phyloP scores from a whole-genome alignment of 257 asterid genomes.

The Eustoma russellianum region DNA sequence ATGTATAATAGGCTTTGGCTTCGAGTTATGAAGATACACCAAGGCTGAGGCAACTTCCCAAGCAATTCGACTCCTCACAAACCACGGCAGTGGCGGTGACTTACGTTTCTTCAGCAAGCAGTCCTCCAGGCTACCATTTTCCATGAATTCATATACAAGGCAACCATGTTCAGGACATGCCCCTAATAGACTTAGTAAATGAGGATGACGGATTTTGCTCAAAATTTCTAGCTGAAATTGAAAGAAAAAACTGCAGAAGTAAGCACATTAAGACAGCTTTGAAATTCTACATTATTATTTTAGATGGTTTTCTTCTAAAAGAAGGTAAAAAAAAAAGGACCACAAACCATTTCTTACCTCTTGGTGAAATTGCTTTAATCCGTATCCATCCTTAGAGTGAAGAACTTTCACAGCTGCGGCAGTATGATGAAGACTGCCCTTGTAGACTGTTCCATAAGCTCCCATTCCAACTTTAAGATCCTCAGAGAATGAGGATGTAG shows the following conservation, averaged over 20 bases:
- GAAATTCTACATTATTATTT: not conserved
- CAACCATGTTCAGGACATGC: constrained; percentile 72
- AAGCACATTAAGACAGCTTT: constrained; percentile 1
- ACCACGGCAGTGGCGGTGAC: constrained; percentile 65
- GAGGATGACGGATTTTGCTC: constrained; percentile 77
- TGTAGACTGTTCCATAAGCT: constrained; percentile 79
- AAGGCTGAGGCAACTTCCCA: constrained; percentile 90
- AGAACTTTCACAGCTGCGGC: constrained; percentile 82
- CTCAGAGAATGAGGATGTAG: constrained; percentile 64
- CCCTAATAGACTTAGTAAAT: constrained; percentile 79
- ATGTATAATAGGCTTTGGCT: constrained; percentile 63
- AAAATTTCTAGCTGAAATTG: constrained; percentile 57
- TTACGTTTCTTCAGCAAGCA: constrained; percentile 38
- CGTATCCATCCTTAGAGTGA: constrained; percentile 42
- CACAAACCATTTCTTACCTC: constrained; percentile 45
- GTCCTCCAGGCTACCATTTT: constrained; percentile 81
- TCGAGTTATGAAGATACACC: constrained; percentile 64
- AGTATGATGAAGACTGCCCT: constrained; percentile 72
- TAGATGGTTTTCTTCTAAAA: too few species aligned
- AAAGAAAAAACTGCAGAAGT: constrained; percentile 7
- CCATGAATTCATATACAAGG: constrained; percentile 88
- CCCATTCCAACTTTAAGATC: constrained; percentile 77
- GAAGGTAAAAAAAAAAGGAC: not conserved
- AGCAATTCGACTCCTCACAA: constrained; percentile 65
- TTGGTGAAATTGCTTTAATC: constrained; percentile 64